A percentile compares a stretch with the other conserved stretches of the same genome.
phyloP scores from a whole-genome alignment of 2,329 filamentous ascomycete genomes.

The Paracoccidioides lutzii region DNA sequence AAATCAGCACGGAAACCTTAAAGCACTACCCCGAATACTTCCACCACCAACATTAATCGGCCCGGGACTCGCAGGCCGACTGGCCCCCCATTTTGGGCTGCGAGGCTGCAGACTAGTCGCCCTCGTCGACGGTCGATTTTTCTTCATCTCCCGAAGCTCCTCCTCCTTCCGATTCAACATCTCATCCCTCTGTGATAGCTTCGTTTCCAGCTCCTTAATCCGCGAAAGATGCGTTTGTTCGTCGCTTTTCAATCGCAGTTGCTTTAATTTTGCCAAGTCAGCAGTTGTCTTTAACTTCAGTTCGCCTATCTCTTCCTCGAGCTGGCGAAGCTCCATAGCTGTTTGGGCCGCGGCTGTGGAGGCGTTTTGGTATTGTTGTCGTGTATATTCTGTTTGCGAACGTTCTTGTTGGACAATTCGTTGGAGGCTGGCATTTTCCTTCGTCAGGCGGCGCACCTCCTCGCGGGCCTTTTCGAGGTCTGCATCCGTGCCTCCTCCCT shows the following conservation, averaged over 20 bases:
- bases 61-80: constrained; percentile 29
- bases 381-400: constrained; percentile 34
- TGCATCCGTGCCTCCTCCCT: constrained; percentile 20
- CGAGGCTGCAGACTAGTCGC: constrained; percentile 32
- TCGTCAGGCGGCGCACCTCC: constrained; percentile 25
- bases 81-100: constrained; percentile 27
- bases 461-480: constrained; percentile 31
- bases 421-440: constrained; percentile 24
- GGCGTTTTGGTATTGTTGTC: constrained; percentile 35
- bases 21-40: constrained; percentile 18
- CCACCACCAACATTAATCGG: constrained; percentile 18
- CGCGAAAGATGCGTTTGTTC: constrained; percentile 24
- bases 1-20: constrained; percentile 19
- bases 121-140: constrained; percentile 31
- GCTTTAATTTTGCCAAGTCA: constrained; percentile 26
- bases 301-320: constrained; percentile 25
- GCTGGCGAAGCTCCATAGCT: constrained; percentile 24
- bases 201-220: constrained; percentile 27
- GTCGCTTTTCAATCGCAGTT: constrained; percentile 25
- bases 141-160: constrained; percentile 32
- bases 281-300: constrained; percentile 26
- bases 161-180: constrained; percentile 32
- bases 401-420: constrained; percentile 29
- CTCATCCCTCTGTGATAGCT: constrained; percentile 25
- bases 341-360: constrained; percentile 33